A percentile compares a stretch with the other conserved stretches of the same genome.
Evolutionary conservation across 176 grass and related monocot species (phyloP).

Genomic region (Lolium multiflorum): DNA sequence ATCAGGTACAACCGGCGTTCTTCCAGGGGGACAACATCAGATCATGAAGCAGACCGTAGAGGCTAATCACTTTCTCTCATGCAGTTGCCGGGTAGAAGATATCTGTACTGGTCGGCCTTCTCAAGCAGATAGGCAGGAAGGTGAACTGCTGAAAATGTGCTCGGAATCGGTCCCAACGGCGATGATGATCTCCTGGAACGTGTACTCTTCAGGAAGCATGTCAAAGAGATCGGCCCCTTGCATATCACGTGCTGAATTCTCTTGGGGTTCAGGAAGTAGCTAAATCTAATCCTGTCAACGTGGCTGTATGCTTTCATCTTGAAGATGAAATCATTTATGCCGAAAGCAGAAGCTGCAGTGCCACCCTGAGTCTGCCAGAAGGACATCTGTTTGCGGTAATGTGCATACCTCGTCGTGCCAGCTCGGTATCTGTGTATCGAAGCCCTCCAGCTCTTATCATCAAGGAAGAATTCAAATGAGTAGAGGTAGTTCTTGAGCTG

Average conservation of each 20-base stretch:
- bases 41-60: slow-evolving; percentile 2
- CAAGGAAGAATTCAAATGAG: slow-evolving; percentile 81
- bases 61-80: slow-evolving; percentile 72
- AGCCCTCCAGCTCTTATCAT: slow-evolving; percentile 85
- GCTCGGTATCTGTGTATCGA: slow-evolving; percentile 78
- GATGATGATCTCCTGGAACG: slow-evolving; percentile 88
- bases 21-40: slow-evolving; percentile 12
- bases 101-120: slow-evolving; percentile 69
- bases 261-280: slow-evolving; percentile 66
- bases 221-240: slow-evolving; percentile 80
- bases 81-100: slow-evolving; percentile 84
- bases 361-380: slow-evolving; percentile 92
- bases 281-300: slow-evolving; percentile 75
- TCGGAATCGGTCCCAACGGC: slow-evolving; percentile 78
- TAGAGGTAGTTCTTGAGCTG: slow-evolving; percentile 91
- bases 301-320: slow-evolving; percentile 97
- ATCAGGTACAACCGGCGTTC: slow-evolving; percentile 44
- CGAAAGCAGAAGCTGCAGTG: slow-evolving; percentile 96
- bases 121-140: slow-evolving; percentile 76
- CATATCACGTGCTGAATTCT: slow-evolving; percentile 92
- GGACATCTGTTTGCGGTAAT: slow-evolving; percentile 80
- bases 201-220: slow-evolving; percentile 93
- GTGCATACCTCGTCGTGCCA: slow-evolving; percentile 77
- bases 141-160: slow-evolving; percentile 77
- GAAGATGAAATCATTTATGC: slow-evolving; percentile 77